These are phyloP conservation scores for Diaporthe velutina DNA, from an alignment of 2,329 filamentous ascomycete genomes.

Conservation along the genomic window DNA sequence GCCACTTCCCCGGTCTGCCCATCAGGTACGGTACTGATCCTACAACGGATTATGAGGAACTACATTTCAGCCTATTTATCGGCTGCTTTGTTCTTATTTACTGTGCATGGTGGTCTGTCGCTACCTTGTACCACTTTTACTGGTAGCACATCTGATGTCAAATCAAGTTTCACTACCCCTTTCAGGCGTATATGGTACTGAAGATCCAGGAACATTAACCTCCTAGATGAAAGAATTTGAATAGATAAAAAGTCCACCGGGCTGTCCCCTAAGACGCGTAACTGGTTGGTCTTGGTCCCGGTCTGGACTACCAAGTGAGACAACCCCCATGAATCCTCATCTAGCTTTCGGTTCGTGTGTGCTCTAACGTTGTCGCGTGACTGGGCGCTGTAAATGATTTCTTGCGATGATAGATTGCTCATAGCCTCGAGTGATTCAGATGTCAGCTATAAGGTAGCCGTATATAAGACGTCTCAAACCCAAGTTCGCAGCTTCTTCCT, in stretches of 20 bases:
- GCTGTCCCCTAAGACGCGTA: neutral
- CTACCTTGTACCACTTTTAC: neutral
- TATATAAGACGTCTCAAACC: neutral
- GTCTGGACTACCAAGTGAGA: neutral
- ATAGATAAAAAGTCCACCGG: neutral
- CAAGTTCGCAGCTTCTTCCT: neutral
- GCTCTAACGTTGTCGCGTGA: neutral
- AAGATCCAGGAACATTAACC: neutral
- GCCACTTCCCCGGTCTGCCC: neutral
- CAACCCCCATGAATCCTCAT: neutral
- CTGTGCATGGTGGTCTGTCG: neutral
- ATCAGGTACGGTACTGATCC: conserved; percentile 1
- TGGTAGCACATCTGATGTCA: neutral
- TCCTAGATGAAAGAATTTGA: neutral
- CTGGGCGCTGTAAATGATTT: neutral
- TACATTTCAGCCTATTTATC: no score
- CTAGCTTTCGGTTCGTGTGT: neutral
- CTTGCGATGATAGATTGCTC: neutral
- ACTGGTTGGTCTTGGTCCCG: neutral
- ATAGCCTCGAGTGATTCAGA: neutral
- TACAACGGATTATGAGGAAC: neutral
- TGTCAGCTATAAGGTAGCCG: neutral
- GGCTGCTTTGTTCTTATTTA: no score
- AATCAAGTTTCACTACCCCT: neutral
- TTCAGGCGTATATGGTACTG: neutral